Evolutionary conservation across 2,329 filamentous ascomycete genomes (phyloP).

Genomic region (Colletotrichum salicis): DNA sequence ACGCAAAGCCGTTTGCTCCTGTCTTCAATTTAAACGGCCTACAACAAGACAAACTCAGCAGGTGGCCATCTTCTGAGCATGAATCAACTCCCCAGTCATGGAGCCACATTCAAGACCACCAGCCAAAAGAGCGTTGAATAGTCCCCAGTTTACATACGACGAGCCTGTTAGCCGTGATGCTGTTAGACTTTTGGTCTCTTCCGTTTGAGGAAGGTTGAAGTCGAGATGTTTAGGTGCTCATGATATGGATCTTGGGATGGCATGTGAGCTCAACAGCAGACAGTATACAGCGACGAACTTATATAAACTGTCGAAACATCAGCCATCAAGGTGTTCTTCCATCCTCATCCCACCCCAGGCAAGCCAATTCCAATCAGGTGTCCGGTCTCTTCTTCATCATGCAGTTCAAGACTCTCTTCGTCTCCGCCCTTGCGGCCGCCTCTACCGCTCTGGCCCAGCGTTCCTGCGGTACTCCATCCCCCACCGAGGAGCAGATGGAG

Average conservation of each 20-base stretch:
- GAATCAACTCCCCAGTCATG: conserved; percentile 2
- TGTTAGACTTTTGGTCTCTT: background rate
- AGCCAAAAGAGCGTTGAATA: background rate
- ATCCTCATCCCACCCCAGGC: conserved; percentile 11
- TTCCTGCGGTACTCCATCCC: conserved; percentile 31
- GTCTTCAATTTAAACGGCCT: conserved; percentile 18
- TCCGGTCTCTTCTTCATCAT: conserved; percentile 16
- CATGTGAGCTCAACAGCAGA: background rate
- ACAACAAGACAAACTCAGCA: conserved; percentile 18
- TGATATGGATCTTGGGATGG: background rate
- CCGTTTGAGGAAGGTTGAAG: conserved; percentile 31
- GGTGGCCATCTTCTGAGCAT: background rate
- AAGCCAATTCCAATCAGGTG: conserved; percentile 22
- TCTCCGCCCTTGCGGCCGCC: conserved; percentile 30
- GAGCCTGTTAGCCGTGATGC: background rate
- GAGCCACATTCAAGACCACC: background rate
- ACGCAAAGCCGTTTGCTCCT: conserved; percentile 6
- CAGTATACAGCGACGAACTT: background rate
- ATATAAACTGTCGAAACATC: conserved; percentile 21
- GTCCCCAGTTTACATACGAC: conserved; percentile 16
- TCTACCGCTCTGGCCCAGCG: conserved; percentile 31
- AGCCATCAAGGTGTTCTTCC: conserved; percentile 21
- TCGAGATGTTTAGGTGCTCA: background rate
- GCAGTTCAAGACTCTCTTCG: conserved; percentile 31
- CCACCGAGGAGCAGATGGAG: conserved; percentile 25